Percentiles rank a stretch among this genome's conserved stretches.
Conservation (phyloP, 768 basidiomycete species). For the Agaricus blazei region DNA sequence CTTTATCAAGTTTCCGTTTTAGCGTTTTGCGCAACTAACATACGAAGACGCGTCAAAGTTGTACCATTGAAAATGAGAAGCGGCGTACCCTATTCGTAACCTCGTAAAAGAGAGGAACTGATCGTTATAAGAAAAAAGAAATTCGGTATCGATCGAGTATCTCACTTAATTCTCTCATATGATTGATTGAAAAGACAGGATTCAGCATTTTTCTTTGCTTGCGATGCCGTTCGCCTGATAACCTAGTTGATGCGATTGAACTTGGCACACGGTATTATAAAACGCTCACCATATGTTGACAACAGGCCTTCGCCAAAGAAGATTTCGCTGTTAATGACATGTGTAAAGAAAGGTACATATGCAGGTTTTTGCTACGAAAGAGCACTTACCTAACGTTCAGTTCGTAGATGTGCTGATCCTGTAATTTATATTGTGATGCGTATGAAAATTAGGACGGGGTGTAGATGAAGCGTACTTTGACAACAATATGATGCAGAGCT, state of each 20-base stretch:
- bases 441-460: no score
- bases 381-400: no score
- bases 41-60: not conserved
- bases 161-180: slow-evolving; percentile 35
- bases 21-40: slow-evolving; percentile 23
- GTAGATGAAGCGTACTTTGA: slow-evolving; percentile 32
- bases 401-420: no score
- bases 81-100: slow-evolving; percentile 21
- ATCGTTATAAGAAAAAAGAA: not conserved
- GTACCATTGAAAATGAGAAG: not conserved
- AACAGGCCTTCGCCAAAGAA: slow-evolving; percentile 24
- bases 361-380: no score
- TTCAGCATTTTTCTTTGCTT: slow-evolving; percentile 39
- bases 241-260: not conserved
- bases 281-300: slow-evolving; percentile 17
- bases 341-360: no score
- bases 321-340: no score
- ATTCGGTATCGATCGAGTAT: not conserved
- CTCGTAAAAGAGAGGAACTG: slow-evolving; percentile 30
- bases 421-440: no score
- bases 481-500: slow-evolving; percentile 39
- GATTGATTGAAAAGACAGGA: slow-evolving; percentile 35
- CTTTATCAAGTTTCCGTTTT: slow-evolving; percentile 18
- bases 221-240: slow-evolving; percentile 33
- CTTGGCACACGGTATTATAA: not conserved